Conservation (phyloP, 768 basidiomycete genomes). For the Cantharellus anzutake region DNA sequence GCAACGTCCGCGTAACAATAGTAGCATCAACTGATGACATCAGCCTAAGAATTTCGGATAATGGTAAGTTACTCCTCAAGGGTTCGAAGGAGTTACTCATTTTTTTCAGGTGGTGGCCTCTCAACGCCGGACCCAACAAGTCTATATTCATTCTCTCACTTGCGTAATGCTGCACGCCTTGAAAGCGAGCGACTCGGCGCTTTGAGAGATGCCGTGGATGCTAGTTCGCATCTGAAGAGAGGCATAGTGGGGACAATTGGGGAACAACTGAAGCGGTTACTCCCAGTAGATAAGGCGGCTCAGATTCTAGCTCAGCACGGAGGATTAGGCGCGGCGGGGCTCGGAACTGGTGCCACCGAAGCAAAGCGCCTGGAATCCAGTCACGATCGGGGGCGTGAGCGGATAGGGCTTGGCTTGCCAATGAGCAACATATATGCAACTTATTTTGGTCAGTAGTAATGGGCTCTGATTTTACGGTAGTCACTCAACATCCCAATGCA, state of each 20-base stretch:
- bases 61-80: constrained; percentile 30
- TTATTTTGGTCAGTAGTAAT: constrained; percentile 20
- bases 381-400: constrained; percentile 5
- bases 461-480: not conserved
- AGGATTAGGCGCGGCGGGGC: not conserved
- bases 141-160: constrained; percentile 78
- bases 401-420: constrained; percentile 66
- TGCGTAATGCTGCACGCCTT: constrained; percentile 54
- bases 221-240: constrained; percentile 18
- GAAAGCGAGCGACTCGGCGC: constrained; percentile 48
- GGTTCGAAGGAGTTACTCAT: not conserved
- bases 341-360: not conserved
- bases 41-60: constrained; percentile 74
- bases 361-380: not conserved
- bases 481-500: constrained; percentile 13
- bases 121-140: constrained; percentile 41
- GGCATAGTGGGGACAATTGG: constrained; percentile 63
- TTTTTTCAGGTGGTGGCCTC: constrained; percentile 48
- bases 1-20: constrained; percentile 58
- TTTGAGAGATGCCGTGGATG: constrained; percentile 40
- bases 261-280: constrained; percentile 47
- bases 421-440: constrained; percentile 83
- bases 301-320: not conserved
- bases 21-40: constrained; percentile 56
- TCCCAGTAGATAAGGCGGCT: constrained; percentile 7